Conservation (phyloP, 495 filamentous ascomycete genomes). For the Trichoderma parareesei region DNA sequence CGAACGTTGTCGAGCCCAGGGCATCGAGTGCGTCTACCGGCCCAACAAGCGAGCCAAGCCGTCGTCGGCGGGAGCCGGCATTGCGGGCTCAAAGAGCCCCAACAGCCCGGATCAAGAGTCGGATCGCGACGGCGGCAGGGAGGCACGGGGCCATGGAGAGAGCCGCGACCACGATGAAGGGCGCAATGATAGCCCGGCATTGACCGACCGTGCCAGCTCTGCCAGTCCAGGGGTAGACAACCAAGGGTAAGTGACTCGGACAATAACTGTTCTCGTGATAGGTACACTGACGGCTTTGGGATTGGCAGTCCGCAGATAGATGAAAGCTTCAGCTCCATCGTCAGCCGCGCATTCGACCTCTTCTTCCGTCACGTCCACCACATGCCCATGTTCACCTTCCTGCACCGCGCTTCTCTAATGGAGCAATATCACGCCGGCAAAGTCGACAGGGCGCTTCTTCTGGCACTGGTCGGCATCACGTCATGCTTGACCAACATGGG, state of each 20-base stretch:
- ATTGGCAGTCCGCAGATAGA: neutral
- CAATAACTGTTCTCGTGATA: no score
- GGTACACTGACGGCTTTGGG: no score
- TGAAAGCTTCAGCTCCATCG: constrained; percentile 32
- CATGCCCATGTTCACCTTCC: constrained; percentile 41
- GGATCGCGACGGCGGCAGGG: neutral
- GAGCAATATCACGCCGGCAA: constrained; percentile 41
- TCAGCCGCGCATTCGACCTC: constrained; percentile 34
- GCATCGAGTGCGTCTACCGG: constrained; percentile 41
- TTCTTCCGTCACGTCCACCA: constrained; percentile 45
- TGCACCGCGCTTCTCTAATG: constrained; percentile 45
- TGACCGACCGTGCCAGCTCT: neutral
- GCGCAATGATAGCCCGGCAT: neutral
- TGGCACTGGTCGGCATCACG: constrained; percentile 41
- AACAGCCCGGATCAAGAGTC: constrained; percentile 8
- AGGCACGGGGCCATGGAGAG: neutral
- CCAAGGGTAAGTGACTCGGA: neutral
- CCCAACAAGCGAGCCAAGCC: constrained; percentile 33
- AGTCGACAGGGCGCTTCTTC: constrained; percentile 37
- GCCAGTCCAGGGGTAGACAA: neutral
- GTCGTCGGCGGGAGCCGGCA: neutral
- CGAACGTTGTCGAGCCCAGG: constrained; percentile 37
- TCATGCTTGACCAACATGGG: constrained; percentile 37
- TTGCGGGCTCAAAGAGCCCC: constrained; percentile 9
- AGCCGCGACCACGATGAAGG: neutral